These are phyloP conservation scores for Toxoplasma gondii DNA, from an alignment of 169 alveolate genomes.

Conservation along the genomic window DNA sequence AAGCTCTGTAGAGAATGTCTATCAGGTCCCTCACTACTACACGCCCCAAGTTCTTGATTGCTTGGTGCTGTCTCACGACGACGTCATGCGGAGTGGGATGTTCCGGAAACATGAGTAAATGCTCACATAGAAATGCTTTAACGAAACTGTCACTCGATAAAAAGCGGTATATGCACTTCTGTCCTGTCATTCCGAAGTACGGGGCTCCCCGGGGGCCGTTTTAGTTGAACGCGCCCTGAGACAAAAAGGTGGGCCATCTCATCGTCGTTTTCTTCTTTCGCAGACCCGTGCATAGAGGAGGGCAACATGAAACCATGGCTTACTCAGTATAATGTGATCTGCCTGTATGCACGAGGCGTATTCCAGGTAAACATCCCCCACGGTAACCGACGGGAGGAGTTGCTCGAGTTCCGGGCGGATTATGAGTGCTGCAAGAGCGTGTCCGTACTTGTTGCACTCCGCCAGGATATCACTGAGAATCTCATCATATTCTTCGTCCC, in stretches of 20 bases:
- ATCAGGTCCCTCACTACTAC: not conserved
- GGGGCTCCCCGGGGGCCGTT: too few relatives aligned
- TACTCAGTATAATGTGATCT: slow-evolving; percentile 54
- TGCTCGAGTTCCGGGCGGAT: slow-evolving; percentile 39
- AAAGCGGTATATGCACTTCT: too few relatives aligned
- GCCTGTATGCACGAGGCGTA: slow-evolving; percentile 61
- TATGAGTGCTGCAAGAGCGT: slow-evolving; percentile 54
- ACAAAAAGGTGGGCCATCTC: too few relatives aligned
- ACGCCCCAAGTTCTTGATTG: not conserved
- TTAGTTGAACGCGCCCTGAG: too few relatives aligned
- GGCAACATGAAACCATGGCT: not conserved
- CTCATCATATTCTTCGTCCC: slow-evolving; percentile 51
- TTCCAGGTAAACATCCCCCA: slow-evolving; percentile 54
- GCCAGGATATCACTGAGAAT: slow-evolving; percentile 25
- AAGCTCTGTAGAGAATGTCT: not conserved
- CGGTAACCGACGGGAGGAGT: slow-evolving; percentile 13
- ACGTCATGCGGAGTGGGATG: too few relatives aligned
- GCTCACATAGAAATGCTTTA: too few relatives aligned
- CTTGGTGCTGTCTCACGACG: too few relatives aligned
- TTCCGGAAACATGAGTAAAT: too few relatives aligned
- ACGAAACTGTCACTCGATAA: too few relatives aligned
- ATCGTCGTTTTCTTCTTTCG: not conserved
- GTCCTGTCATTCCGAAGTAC: too few relatives aligned
- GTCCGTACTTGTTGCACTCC: slow-evolving; percentile 48
- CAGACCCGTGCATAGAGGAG: too few relatives aligned